Evolutionary conservation across 768 basidiomycete species (phyloP).

Genomic region (Suillus placidus): DNA sequence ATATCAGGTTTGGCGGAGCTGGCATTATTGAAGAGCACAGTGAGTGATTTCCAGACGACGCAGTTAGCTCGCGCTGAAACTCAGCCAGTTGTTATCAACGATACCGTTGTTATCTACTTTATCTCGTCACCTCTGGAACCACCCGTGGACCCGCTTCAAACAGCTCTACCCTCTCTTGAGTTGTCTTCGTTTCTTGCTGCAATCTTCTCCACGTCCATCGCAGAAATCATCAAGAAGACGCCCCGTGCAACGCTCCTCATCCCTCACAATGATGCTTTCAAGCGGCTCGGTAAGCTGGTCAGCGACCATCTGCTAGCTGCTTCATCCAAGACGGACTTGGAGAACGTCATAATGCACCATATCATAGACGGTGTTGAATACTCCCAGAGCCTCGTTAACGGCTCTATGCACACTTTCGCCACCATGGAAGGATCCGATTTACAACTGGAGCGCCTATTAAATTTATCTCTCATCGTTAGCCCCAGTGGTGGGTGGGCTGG

Average conservation of each 20-base stretch:
- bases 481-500: constrained; percentile 81
- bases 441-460: constrained; percentile 64
- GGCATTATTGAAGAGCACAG: constrained; percentile 76
- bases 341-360: constrained; percentile 87
- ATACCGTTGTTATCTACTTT: constrained; percentile 81
- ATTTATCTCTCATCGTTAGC: constrained; percentile 48
- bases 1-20: constrained; percentile 83
- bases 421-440: constrained; percentile 88
- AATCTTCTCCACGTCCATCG: constrained; percentile 83
- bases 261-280: constrained; percentile 89
- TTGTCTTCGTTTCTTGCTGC: constrained; percentile 91
- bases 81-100: constrained; percentile 65
- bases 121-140: constrained; percentile 82
- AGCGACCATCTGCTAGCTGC: constrained; percentile 84
- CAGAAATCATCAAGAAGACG: constrained; percentile 62
- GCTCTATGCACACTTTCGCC: constrained; percentile 70
- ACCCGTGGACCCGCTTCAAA: constrained; percentile 78
- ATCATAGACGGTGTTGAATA: constrained; percentile 79
- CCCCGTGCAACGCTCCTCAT: constrained; percentile 82
- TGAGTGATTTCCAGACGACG: constrained; percentile 39
- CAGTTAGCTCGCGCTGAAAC: constrained; percentile 15
- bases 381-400: constrained; percentile 56
- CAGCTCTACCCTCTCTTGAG: constrained; percentile 80
- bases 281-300: constrained; percentile 78
- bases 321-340: constrained; percentile 77